phyloP scores from a whole-genome alignment of 352 stramenopile species.

The Phytophthora citricola region DNA sequence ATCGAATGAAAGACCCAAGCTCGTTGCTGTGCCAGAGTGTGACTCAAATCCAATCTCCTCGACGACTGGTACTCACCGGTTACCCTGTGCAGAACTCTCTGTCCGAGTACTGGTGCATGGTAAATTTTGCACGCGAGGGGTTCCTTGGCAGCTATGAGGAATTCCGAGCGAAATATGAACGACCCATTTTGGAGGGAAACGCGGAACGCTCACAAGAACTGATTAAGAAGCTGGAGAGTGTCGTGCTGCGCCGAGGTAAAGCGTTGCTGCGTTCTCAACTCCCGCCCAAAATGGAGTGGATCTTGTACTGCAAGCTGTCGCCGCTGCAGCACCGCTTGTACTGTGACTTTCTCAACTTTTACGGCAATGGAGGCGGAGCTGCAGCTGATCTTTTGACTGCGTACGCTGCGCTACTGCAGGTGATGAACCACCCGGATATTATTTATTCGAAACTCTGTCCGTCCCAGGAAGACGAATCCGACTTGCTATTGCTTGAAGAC shows the following conservation, averaged over 20 bases:
- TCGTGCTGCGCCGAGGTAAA: constrained; percentile 80
- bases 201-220: constrained; percentile 62
- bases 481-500: constrained; percentile 27
- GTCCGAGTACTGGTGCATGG: constrained; percentile 92
- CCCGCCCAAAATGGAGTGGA: constrained; percentile 87
- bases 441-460: constrained; percentile 76
- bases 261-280: constrained; percentile 72
- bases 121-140: constrained; percentile 84
- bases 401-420: constrained; percentile 79
- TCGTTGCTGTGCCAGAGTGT: constrained; percentile 87
- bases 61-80: constrained; percentile 92
- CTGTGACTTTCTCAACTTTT: constrained; percentile 73
- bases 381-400: constrained; percentile 76
- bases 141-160: constrained; percentile 79
- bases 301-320: constrained; percentile 88
- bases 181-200: constrained; percentile 84
- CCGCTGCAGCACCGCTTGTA: constrained; percentile 83
- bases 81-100: constrained; percentile 97
- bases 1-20: constrained; percentile 88
- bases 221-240: constrained; percentile 64
- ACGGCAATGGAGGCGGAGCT: constrained; percentile 47
- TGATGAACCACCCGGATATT: constrained; percentile 92
- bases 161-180: constrained; percentile 82
- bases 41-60: constrained; percentile 72
- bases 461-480: constrained; percentile 28